phyloP scores from a whole-genome alignment of 225 moss, liverwort and hornwort genomes.

The Takakia lepidozioides region DNA sequence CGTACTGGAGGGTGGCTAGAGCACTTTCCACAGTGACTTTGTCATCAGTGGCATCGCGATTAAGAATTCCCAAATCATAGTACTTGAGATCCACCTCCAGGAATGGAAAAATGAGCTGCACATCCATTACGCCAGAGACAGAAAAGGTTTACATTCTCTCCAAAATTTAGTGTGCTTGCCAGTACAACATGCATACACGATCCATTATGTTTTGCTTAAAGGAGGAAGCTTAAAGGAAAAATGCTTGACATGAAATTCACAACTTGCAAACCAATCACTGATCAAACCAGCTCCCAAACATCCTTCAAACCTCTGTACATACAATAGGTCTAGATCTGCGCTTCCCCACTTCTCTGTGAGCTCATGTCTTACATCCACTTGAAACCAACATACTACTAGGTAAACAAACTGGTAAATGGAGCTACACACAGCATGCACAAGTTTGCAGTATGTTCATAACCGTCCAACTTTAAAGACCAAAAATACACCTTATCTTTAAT shows the following conservation, averaged over 20 bases:
- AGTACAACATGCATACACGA: no score
- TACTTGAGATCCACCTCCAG: constrained; percentile 79
- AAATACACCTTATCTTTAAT: constrained; percentile 75
- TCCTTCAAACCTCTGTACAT: neutral
- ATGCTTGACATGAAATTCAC: no score
- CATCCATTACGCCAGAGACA: no score
- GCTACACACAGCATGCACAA: neutral
- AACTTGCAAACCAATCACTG: no score
- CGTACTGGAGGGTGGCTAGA: constrained; percentile 72
- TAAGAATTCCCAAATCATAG: constrained; percentile 62
- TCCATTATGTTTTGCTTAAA: no score
- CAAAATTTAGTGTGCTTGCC: no score
- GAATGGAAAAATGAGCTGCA: constrained; percentile 75
- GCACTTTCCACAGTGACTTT: constrained; percentile 69
- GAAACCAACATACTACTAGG: no score
- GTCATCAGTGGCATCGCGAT: constrained; percentile 77
- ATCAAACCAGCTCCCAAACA: neutral
- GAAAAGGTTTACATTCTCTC: no score
- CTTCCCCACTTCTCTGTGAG: no score
- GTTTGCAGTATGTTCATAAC: neutral
- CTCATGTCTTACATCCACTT: no score
- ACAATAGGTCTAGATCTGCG: no score
- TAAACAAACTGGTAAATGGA: neutral
- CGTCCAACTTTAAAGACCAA: constrained; percentile 1
- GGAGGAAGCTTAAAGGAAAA: no score